Percentiles rank a stretch among this genome's conserved stretches.
Conservation (phyloP, 768 basidiomycete genomes). For the Boletus coccyginus region DNA sequence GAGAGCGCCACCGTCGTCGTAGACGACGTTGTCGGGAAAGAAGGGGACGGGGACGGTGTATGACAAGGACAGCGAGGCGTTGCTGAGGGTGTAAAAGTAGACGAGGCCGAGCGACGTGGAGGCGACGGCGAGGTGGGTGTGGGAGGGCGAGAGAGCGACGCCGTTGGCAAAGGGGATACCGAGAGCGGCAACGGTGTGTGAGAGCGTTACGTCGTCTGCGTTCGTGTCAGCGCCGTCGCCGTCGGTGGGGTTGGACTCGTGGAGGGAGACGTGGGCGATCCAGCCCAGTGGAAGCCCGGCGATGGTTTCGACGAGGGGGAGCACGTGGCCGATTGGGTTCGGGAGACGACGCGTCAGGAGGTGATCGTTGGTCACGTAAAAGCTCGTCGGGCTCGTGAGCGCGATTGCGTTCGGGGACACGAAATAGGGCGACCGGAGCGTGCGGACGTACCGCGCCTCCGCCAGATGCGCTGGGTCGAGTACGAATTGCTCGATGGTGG, state of each 20-base stretch:
- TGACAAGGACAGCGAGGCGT: constrained; percentile 37
- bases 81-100: constrained; percentile 48
- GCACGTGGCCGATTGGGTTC: constrained; percentile 41
- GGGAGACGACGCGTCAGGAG: constrained; percentile 61
- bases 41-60: constrained; percentile 53
- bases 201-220: constrained; percentile 18
- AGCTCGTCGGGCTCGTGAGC: constrained; percentile 60
- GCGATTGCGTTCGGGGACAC: constrained; percentile 67
- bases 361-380: constrained; percentile 76
- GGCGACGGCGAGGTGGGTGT: constrained; percentile 53
- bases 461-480: constrained; percentile 44
- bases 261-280: constrained; percentile 53
- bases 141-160: constrained; percentile 52
- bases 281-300: constrained; percentile 57
- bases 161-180: constrained; percentile 71
- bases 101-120: constrained; percentile 49
- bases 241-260: constrained; percentile 1
- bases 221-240: constrained; percentile 12
- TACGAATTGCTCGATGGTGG: constrained; percentile 67
- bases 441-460: constrained; percentile 54
- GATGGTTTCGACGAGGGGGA: constrained; percentile 55
- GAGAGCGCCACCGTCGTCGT: constrained; percentile 45
- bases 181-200: constrained; percentile 40
- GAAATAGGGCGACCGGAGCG: constrained; percentile 56
- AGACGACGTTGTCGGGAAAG: constrained; percentile 59